Conservation (phyloP, 2,329 filamentous ascomycete genomes). For the Blumeria hordei region DNA sequence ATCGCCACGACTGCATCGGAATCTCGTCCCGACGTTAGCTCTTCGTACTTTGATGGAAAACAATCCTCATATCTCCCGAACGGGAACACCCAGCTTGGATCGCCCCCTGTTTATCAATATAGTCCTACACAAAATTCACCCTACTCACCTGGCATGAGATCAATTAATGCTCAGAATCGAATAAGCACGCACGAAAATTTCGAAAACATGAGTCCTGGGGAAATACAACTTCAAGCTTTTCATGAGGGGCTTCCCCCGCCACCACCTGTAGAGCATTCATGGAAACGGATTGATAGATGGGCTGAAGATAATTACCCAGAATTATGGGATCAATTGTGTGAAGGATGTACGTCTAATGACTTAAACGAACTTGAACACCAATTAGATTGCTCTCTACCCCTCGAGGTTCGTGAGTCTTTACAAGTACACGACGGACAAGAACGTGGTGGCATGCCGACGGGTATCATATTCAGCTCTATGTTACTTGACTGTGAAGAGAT, state of each 20-base stretch:
- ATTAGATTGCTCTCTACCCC: conserved; percentile 76
- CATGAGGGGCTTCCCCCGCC: conserved; percentile 74
- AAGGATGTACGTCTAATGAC: conserved; percentile 81
- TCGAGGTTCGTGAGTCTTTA: conserved; percentile 81
- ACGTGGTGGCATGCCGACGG: conserved; percentile 70
- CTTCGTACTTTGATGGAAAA: conserved; percentile 54
- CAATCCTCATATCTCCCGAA: conserved; percentile 25
- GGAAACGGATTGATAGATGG: conserved; percentile 86
- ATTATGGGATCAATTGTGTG: conserved; percentile 76
- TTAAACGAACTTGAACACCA: conserved; percentile 93
- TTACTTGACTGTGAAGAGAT: conserved; percentile 95
- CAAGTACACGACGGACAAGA: conserved; percentile 92
- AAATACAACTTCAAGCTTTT: conserved; percentile 94
- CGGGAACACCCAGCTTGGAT: conserved; percentile 25
- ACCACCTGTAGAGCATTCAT: conserved; percentile 71
- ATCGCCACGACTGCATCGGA: conserved; percentile 69
- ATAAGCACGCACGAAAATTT: conserved; percentile 39
- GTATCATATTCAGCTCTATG: conserved; percentile 86
- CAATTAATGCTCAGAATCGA: conserved; percentile 41
- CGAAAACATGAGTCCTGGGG: conserved; percentile 48
- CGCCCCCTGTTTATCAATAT: conserved; percentile 16
- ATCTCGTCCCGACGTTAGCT: conserved; percentile 63
- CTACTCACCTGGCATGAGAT: conserved; percentile 78
- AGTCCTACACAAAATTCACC: conserved; percentile 39
- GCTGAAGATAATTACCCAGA: conserved; percentile 88